Conservation (phyloP, 495 filamentous ascomycete species). For the Podospora comata region DNA sequence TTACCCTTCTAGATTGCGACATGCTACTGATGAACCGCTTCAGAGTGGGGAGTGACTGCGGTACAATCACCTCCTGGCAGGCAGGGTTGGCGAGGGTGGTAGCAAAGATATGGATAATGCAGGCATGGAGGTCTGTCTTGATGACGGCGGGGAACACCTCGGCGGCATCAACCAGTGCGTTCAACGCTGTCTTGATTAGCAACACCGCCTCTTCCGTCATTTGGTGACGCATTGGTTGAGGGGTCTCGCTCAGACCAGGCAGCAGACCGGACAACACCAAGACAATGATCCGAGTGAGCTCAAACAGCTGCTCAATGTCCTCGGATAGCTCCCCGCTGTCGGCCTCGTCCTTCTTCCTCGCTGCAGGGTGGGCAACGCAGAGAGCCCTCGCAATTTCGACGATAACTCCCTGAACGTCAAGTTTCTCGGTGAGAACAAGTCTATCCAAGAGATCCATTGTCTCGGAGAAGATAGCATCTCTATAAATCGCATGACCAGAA, state of each 20-base stretch:
- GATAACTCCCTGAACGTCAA: conserved; percentile 86
- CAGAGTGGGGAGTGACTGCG: conserved; percentile 86
- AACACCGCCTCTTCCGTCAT: conserved; percentile 78
- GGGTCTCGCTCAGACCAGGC: conserved; percentile 78
- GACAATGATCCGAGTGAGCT: conserved; percentile 92
- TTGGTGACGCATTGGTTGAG: conserved; percentile 64
- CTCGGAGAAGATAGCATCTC: conserved; percentile 93
- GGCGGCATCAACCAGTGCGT: conserved; percentile 87
- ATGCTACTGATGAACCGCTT: conserved; percentile 82
- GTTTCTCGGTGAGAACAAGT: conserved; percentile 84
- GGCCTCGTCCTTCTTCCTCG: conserved; percentile 62
- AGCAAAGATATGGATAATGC: conserved; percentile 93
- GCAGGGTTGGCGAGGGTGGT: conserved; percentile 83
- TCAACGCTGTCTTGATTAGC: conserved; percentile 74
- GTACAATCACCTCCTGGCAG: conserved; percentile 84
- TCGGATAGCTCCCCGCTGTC: conserved; percentile 78
- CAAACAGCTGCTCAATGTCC: conserved; percentile 97
- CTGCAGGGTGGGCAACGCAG: conserved; percentile 85
- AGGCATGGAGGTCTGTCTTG: conserved; percentile 92
- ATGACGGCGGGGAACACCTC: conserved; percentile 96
- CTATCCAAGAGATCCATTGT: conserved; percentile 94
- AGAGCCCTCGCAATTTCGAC: conserved; percentile 89
- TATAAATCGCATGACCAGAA: conserved; percentile 92
- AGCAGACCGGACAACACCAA: conserved; percentile 82
- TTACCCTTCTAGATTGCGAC: conserved; percentile 41